Evolutionary conservation across 768 basidiomycete genomes (phyloP).

Genomic region (Russula brevipes): DNA sequence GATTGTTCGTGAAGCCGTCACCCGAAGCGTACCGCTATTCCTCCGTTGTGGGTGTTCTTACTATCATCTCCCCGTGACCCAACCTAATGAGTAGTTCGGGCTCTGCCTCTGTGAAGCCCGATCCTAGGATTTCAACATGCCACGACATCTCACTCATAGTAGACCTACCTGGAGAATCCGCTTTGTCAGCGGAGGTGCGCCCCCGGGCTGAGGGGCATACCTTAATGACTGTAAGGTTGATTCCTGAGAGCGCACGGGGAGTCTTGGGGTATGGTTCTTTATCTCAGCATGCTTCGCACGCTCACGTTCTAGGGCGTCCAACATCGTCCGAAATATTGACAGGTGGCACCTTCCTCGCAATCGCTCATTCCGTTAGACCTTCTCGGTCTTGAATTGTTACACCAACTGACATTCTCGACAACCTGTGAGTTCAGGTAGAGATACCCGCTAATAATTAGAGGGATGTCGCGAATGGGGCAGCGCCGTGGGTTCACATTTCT

Average conservation of each 20-base stretch:
- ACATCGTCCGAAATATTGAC: too few species aligned
- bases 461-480: too few species aligned
- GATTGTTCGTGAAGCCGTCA: too few species aligned
- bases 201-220: neutral
- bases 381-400: neutral
- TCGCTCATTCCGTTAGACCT: too few species aligned
- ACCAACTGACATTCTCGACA: neutral
- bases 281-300: neutral
- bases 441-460: neutral
- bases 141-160: too few species aligned
- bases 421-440: neutral
- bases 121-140: neutral
- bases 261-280: neutral
- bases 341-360: too few species aligned
- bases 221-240: neutral
- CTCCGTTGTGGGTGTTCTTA: too few species aligned
- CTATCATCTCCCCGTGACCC: too few species aligned
- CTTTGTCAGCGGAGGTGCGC: neutral
- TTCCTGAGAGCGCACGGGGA: neutral
- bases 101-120: neutral
- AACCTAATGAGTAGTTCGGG: too few species aligned
- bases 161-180: too few species aligned
- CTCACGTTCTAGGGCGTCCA: neutral
- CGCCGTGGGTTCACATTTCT: too few species aligned
- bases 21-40: too few species aligned